phyloP scores from a whole-genome alignment of 2,329 filamentous ascomycete species.

The Trichophyton equinum region DNA sequence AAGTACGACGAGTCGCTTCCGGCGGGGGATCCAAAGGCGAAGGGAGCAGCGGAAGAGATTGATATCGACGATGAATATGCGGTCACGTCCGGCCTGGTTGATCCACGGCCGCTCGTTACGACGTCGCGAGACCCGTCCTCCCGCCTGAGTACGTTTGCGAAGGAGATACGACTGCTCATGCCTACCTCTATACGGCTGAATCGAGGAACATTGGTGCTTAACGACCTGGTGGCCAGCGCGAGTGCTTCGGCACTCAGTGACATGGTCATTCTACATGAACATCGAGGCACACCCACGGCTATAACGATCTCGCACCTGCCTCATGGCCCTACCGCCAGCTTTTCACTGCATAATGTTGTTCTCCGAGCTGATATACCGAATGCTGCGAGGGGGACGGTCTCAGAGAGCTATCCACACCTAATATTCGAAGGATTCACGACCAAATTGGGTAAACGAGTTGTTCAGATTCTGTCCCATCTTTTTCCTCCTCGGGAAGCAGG shows the following conservation, averaged over 20 bases:
- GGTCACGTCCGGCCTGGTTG: constrained; percentile 78
- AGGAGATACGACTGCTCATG: constrained; percentile 73
- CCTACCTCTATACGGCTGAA: constrained; percentile 83
- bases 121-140: constrained; percentile 81
- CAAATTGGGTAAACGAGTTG: constrained; percentile 64
- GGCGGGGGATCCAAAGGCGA: constrained; percentile 49
- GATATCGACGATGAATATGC: constrained; percentile 89
- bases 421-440: constrained; percentile 91
- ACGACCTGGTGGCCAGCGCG: constrained; percentile 71
- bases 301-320: constrained; percentile 78
- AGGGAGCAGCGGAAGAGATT: constrained; percentile 67
- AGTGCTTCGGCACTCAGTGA: constrained; percentile 71
- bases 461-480: constrained; percentile 83
- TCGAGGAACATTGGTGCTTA: constrained; percentile 76
- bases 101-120: constrained; percentile 78
- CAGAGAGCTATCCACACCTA: constrained; percentile 83
- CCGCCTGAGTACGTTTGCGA: constrained; percentile 76
- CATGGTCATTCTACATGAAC: constrained; percentile 78
- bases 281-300: constrained; percentile 82
- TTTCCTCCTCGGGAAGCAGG: constrained; percentile 81
- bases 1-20: constrained; percentile 82
- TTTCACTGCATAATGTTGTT: constrained; percentile 85
- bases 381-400: constrained; percentile 71
- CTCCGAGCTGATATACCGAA: constrained; percentile 88
- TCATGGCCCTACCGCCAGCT: constrained; percentile 76